Base-by-base conservation (phyloP, 805 yeast genomes). In the Pichia cabralensis region DNA sequence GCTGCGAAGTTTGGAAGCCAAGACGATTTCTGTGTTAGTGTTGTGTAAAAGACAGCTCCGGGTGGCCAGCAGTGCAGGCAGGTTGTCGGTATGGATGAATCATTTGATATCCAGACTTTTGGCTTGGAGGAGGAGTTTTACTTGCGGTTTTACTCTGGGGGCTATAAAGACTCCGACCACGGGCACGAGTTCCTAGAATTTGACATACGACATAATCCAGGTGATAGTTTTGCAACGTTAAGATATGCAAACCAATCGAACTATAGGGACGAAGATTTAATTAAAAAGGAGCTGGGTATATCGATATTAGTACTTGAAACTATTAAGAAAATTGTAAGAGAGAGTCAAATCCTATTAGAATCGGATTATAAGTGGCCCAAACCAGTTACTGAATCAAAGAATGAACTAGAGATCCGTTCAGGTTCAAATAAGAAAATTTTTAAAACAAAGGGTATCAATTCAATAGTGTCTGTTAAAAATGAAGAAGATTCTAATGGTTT, bases 191-290 rank as follows among this genome's bases (percentile, higher is more conserved):
- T 64, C 38, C 42, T 66, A 8, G 65, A 48, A 33, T 48, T 45
- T 32, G 50, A 48, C 23, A 25, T 48, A 18, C 33, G 48, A 22
- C 40, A 34, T 15, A 33, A 36, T n/a, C 30, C 36, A 2, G 38
- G 35, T 5, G 31, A 38, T 1, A 34, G 37, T 3, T 32, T 24
- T 28, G 50, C 43, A 9, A 24, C 42, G 12, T 15, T 47, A 22
- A 48, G 65, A 30, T 66, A 66, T 41, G 65, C 67, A n/a, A 66
- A 66, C 39, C 65, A 62, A 38, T 62, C 71, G 3, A 62, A 64
- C 39, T 66, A 67, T 38, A 51, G 69, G 38, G 55, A 60, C 23
- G 71, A 65, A 30, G 58, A 60, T 5, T 33, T 57, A 36, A 65
- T 67, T 36, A 46, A 55, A 22, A 66, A 65, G 45, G 58, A 57